Conservation (phyloP, 352 stramenopile species). For the Globisporangium canariense region DNA sequence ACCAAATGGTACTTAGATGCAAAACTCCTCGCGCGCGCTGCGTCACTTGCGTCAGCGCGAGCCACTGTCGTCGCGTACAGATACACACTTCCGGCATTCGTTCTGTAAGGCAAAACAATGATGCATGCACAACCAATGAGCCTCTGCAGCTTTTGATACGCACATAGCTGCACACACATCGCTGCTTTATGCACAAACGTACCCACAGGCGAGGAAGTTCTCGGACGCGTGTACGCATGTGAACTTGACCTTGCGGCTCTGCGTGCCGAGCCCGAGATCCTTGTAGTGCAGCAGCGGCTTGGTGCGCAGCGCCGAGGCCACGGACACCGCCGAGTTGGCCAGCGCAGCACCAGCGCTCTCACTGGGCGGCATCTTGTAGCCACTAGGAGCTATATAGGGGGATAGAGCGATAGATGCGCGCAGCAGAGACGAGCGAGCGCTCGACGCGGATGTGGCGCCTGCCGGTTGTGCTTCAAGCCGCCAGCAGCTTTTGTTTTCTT, state of each 20-base stretch:
- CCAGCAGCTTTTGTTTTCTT: background rate
- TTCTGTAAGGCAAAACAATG: slow-evolving; percentile 19
- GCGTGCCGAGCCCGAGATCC: slow-evolving; percentile 48
- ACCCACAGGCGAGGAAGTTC: slow-evolving; percentile 85
- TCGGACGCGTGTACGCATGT: slow-evolving; percentile 83
- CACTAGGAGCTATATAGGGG: background rate
- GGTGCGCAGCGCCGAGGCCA: slow-evolving; percentile 24
- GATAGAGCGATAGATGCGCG: background rate
- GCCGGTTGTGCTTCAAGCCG: background rate
- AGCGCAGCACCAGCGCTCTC: slow-evolving; percentile 9
- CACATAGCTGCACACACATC: background rate
- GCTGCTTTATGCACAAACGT: slow-evolving; percentile 15
- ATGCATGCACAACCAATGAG: background rate
- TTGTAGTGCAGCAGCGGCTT: slow-evolving; percentile 73
- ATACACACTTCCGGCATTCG: slow-evolving; percentile 80
- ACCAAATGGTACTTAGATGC: slow-evolving; percentile 77
- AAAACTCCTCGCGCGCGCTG: slow-evolving; percentile 24
- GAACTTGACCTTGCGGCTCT: slow-evolving; percentile 67
- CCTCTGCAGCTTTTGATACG: background rate
- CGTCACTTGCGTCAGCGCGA: slow-evolving; percentile 23
- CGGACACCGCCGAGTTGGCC: slow-evolving; percentile 5
- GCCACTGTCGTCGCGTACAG: slow-evolving; percentile 69
- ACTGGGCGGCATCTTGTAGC: slow-evolving; percentile 7
- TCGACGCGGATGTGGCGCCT: background rate
- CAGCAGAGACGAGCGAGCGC: background rate